Percentiles rank a stretch among this genome's conserved stretches.
Evolutionary conservation across 2,329 filamentous ascomycete genomes (phyloP).

Genomic region (Cryphonectria parasitica): DNA sequence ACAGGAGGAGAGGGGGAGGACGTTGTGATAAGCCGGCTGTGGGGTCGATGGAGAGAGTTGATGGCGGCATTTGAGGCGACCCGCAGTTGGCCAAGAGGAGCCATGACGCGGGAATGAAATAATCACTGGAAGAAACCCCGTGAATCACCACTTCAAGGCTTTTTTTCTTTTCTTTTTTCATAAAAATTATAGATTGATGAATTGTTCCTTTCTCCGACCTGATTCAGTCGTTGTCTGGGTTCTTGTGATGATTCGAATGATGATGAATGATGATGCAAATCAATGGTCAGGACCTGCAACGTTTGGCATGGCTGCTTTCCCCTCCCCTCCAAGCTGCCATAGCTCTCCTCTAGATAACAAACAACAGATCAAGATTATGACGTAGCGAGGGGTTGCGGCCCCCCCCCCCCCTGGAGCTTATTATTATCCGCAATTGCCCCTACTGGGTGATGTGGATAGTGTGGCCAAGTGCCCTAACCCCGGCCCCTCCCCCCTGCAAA

Average conservation of each 20-base stretch:
- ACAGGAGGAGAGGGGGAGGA: slow-evolving; percentile 1
- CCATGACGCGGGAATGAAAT: slow-evolving; percentile 1
- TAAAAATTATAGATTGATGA: neutral
- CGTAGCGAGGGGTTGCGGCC: neutral
- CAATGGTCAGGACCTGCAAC: too few relatives aligned
- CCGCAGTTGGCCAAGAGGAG: slow-evolving; percentile 16
- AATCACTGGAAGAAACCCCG: neutral
- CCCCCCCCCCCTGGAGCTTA: neutral
- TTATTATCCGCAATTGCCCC: neutral
- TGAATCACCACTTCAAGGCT: neutral
- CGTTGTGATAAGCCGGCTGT: neutral
- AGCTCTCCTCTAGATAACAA: neutral
- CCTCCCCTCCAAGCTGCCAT: neutral
- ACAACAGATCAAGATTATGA: neutral
- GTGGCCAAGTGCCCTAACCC: neutral
- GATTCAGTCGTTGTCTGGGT: neutral
- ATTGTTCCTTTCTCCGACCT: neutral
- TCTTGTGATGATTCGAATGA: neutral
- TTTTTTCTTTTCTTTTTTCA: too few relatives aligned
- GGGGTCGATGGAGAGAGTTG: slow-evolving; percentile 12
- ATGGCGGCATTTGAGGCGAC: slow-evolving; percentile 19
- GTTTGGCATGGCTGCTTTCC: too few relatives aligned
- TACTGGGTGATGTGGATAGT: neutral
- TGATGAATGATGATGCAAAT: neutral
- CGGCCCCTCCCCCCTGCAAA: neutral